Base-by-base conservation (phyloP, 1,284 basidiomycete species). In the Cutaneotrichosporon cavernicola region DNA sequence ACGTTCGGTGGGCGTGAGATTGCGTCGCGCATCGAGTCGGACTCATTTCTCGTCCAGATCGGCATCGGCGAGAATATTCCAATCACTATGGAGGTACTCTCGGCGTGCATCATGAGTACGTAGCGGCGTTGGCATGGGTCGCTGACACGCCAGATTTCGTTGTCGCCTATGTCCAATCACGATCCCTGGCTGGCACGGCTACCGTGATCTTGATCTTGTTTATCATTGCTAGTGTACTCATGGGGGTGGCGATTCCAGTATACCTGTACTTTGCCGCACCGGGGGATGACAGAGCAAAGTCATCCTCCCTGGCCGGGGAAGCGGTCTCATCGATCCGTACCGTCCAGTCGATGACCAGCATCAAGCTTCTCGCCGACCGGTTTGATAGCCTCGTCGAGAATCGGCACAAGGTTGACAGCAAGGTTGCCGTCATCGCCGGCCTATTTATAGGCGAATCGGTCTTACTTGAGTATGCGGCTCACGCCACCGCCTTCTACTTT, bases 1-100 rank as follows among this genome's bases (percentile, higher is more conserved):
- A 87, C 89, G 22, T 87, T 97, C 62, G 95, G 96, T 31, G 90
- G 95, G 5, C 96, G 96, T 65, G 96, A 98, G 80, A 88, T 99
- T 40, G 90, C 96, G 1, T 97, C 94, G 1, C 88, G 94, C 62
- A 98, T 98, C 69, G 91, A 95, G 77, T 92, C 90, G 1, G 77
- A 80, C 66, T 77, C 75, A 52, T 71, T 92, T 81, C 81, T 93
- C 55, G 87, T 94, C 0, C 93, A 97, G 72, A 89, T 90, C 76
- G 92, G 91, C 32, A 90, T 90, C 8, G 90, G 89, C 0, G 93
- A 97, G 79, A 96, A 96, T 78, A 88, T 95, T 4, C 86, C 80
- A 52, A 70, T 80, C 58, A 71, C 76, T 9, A 69, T 76, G 85
- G 2, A 80, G 67, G 83, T 79, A 67, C 60, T 81, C n/a, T 71